Evolutionary conservation across 2,329 filamentous ascomycete species (phyloP).

Genomic region (Aureobasidium sp.): DNA sequence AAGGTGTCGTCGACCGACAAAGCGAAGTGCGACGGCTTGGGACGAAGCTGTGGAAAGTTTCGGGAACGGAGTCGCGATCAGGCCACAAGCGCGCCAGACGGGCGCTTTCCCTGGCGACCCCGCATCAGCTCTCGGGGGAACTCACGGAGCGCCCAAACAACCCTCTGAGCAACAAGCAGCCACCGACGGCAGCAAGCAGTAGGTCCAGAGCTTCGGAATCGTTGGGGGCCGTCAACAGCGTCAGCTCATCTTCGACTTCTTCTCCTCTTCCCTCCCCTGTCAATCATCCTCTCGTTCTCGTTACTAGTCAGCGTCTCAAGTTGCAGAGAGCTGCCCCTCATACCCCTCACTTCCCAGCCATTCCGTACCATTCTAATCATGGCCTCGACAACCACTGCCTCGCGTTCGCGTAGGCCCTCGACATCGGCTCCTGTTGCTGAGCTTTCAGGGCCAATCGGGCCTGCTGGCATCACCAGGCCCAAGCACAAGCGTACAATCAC

Average conservation of each 20-base stretch:
- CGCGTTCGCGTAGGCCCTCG: constrained; percentile 73
- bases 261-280: constrained; percentile 1
- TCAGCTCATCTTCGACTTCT: constrained; percentile 8
- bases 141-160: neutral
- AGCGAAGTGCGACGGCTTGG: neutral
- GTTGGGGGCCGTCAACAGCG: constrained; percentile 3
- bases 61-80: neutral
- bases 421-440: constrained; percentile 77
- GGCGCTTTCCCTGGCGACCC: neutral
- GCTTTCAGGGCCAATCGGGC: constrained; percentile 74
- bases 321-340: neutral
- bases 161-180: constrained; percentile 3
- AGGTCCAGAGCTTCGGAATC: constrained; percentile 2
- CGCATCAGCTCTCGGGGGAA: constrained; percentile 7
- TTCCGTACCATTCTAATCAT: constrained; percentile 17
- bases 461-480: constrained; percentile 74
- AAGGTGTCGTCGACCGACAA: neutral
- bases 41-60: neutral
- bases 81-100: neutral
- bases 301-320: neutral
- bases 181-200: constrained; percentile 3
- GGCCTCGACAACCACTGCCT: constrained; percentile 29
- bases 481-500: constrained; percentile 98
- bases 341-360: neutral
- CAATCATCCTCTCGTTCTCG: constrained; percentile 4